A percentile compares a stretch with the other conserved stretches of the same genome.
phyloP scores from a whole-genome alignment of 805 yeast species.

The Soucietia sequanensis region DNA sequence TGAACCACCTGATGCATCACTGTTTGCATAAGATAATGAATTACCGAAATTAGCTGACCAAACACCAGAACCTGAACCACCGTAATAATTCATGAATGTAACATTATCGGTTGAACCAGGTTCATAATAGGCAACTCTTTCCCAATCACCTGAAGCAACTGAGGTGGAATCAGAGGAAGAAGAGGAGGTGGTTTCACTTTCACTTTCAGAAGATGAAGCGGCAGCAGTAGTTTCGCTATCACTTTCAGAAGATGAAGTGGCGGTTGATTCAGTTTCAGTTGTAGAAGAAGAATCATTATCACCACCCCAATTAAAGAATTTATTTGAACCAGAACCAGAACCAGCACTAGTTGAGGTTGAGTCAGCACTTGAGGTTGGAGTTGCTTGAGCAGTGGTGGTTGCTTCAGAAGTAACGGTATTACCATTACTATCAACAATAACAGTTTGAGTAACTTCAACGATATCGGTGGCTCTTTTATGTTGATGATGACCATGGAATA shows the following conservation, averaged over 20 bases:
- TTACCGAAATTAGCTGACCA: conserved; percentile 88
- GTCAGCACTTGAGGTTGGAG: conserved; percentile 15
- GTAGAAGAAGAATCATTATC: conserved; percentile 10
- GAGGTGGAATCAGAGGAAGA: conserved; percentile 21
- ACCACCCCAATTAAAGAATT: conserved; percentile 11
- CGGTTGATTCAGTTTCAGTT: conserved; percentile 3
- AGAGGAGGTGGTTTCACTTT: conserved; percentile 13
- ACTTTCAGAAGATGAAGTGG: conserved; percentile 20
- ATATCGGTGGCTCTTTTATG: conserved; percentile 63
- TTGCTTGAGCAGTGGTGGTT: conserved; percentile 8
- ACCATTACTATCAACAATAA: conserved; percentile 63
- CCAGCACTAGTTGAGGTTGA: conserved; percentile 15
- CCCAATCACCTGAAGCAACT: conserved; percentile 59
- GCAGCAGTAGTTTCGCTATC: no score
- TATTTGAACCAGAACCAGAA: background rate
- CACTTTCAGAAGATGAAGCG: conserved; percentile 16
- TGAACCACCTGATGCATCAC: conserved; percentile 77
- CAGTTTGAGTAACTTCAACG: conserved; percentile 77
- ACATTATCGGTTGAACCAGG: conserved; percentile 72
- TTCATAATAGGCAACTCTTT: conserved; percentile 69
- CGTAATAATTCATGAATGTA: conserved; percentile 82
- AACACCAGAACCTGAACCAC: conserved; percentile 88
- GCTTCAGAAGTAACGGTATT: conserved; percentile 28
- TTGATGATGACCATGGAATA: conserved; percentile 45
- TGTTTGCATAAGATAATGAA: conserved; percentile 80